Base-by-base conservation (phyloP, 768 basidiomycete genomes). In the Xanthoconium purpureum region DNA sequence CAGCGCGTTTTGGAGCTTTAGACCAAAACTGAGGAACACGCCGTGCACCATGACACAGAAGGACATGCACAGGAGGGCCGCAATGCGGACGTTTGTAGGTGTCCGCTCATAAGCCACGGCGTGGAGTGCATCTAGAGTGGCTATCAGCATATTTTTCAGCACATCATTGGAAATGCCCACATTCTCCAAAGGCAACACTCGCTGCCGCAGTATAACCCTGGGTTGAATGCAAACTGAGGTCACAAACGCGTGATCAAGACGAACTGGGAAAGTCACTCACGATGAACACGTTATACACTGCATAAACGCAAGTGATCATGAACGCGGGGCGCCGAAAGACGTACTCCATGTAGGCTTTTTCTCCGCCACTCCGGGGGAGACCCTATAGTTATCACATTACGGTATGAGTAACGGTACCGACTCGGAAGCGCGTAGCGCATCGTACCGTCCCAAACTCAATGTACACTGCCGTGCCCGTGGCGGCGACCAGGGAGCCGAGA, bases 341-440 rank as follows among this genome's bases (percentile, higher is more conserved):
- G 65, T 78, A 88, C 58, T 88, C 86, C 35, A 90, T 70, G 61
- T 89, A 90, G 51, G 84, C 86, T 72, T 89, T 89, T 74, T 89
- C 88, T 4, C 85, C 88, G 1, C 88, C 88, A 51, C 78, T 89
- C 3, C 82, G 75, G 2, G 88, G 88, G 3, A 90, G 74, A 18
- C 82, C 86, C 84, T 88, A 49, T 6, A 18, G 1, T 28, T 6
- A 7, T 51, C 2, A 24, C 24, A 24, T 24, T 24, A 4, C 24
- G 30, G 17, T 11, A 42, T 53, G 42, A 37, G n/a, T 6, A 20
- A 35, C 29, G 5, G 11, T 40, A 17, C 11, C 30, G 12, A 24
- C 4, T 20, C 33, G 8, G 30, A 17, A 4, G 14, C 8, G 2
- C 2, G 48, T 33, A 52, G 30, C 59, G 18, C 6, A 33, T 47